A percentile compares a stretch with the other conserved stretches of the same genome.
These are phyloP conservation scores for Xanthoconium stramineum DNA, from an alignment of 768 basidiomycete genomes.

Conservation along the genomic window DNA sequence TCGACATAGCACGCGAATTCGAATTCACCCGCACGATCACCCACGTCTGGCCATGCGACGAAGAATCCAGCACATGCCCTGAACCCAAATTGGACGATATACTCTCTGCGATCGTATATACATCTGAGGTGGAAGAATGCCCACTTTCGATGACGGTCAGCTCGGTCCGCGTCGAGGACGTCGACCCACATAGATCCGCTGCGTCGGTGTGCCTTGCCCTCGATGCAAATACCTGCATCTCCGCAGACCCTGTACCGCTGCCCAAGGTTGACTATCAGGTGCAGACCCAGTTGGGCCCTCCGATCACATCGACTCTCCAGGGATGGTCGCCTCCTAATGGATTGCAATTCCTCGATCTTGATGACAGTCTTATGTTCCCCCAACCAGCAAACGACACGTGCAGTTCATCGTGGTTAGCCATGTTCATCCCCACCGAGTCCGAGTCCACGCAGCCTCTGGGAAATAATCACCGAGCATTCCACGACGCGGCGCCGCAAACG, in stretches of 20 bases:
- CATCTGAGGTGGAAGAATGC: conserved; percentile 2
- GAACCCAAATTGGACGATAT: conserved; percentile 21
- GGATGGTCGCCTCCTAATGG: conserved; percentile 29
- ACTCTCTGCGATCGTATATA: conserved; percentile 8
- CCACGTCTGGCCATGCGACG: conserved; percentile 19
- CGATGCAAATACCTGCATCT: neutral
- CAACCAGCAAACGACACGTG: conserved; percentile 1
- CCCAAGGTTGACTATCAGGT: neutral
- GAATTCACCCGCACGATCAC: conserved; percentile 25
- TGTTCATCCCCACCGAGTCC: neutral
- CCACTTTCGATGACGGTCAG: neutral
- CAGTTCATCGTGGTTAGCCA: conserved; percentile 7
- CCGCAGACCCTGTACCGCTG: neutral
- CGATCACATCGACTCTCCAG: conserved; percentile 6
- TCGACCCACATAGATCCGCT: neutral
- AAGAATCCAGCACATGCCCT: conserved; percentile 1
- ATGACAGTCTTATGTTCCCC: conserved; percentile 12
- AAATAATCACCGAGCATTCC: neutral
- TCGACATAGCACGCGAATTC: conserved; percentile 29
- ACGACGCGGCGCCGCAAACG: neutral
- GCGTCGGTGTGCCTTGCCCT: neutral
- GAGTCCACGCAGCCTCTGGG: neutral
- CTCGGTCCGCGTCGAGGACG: neutral
- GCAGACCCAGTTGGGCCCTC: neutral
- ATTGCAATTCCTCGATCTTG: conserved; percentile 24